Evolutionary conservation across 2,329 filamentous ascomycete species (phyloP), one percentile per base, ranked within the genome.

Genomic region (Raffaelea albimanens): DNA sequence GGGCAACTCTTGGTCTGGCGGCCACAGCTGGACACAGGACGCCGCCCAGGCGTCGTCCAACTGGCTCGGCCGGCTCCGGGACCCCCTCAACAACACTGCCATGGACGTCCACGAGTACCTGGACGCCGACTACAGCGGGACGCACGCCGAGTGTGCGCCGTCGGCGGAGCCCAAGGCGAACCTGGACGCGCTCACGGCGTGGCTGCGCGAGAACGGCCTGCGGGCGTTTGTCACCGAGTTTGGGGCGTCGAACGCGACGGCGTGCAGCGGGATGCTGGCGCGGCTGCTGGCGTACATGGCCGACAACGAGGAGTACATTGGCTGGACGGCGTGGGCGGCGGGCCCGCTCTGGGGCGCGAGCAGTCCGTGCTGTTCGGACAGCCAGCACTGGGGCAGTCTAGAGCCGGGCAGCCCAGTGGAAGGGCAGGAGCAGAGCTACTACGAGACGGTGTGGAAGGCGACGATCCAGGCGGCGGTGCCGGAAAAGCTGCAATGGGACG

Each of bases 31-130:
- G 69, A 66, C 69, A 1, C 53, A 71, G 45, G 60, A 60, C 41
- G 63, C 64, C 10, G 55, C 61, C 39, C 66, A 69, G 23, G 64
- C 63, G 3, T 61, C 61, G 46, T 44, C 61, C 16, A 65, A 54
- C 21, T 59, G 62, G 16, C 56, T 75, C 48, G 61, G 67, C 47
- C 59, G 66, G 47, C 66, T 73, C 45, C 57, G 50, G n/a, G 72
- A 74, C 51, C 69, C 71, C 9, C 48, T 61, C 4, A 67, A 68
- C 45, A 75, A 75, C 56, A 69, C 67, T 44, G 70, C 69, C 4
- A 65, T 74, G 43, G 70, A 74, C 52, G 70, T 73, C 55, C 71
- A 75, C 57, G 67, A 73, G 56, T 73, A 74, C 56, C 64, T 73
- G n/a, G 71, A 75, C 53, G 58, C 61, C 23, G 71, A 73, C 53